A percentile compares a stretch with the other conserved stretches of the same genome.
These are phyloP conservation scores for Talaromyces sp. DNA, from an alignment of 2,329 filamentous ascomycete species.

Conservation along the genomic window DNA sequence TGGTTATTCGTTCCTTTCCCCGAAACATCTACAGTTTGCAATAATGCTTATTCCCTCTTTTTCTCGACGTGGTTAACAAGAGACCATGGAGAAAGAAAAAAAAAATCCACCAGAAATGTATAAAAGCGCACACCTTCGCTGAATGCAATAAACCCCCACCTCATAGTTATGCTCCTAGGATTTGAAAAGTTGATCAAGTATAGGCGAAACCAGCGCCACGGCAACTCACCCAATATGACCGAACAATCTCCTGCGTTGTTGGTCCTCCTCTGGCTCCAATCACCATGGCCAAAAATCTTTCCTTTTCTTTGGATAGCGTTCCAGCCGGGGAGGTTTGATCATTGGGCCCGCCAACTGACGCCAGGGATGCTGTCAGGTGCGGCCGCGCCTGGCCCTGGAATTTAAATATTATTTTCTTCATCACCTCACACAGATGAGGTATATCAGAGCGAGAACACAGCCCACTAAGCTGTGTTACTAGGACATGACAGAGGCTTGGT, in stretches of 20 bases:
- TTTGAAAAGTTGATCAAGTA: conserved; percentile 8
- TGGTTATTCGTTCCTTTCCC: background rate
- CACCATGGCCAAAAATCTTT: conserved; percentile 36
- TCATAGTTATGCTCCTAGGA: background rate
- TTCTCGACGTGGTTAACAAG: background rate
- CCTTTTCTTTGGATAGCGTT: conserved; percentile 27
- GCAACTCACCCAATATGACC: conserved; percentile 40
- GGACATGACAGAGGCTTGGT: conserved; percentile 32
- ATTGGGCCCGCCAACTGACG: conserved; percentile 17
- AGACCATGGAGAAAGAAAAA: background rate
- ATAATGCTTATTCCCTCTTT: background rate
- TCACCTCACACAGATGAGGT: conserved; percentile 35
- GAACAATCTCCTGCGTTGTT: conserved; percentile 34
- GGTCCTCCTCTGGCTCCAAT: conserved; percentile 33
- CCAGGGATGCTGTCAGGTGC: conserved; percentile 31
- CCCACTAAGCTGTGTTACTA: conserved; percentile 38
- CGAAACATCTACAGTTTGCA: background rate
- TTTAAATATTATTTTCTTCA: conserved; percentile 38
- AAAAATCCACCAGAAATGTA: background rate
- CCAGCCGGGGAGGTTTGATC: conserved; percentile 12
- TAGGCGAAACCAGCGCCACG: conserved; percentile 38
- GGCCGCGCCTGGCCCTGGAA: conserved; percentile 34
- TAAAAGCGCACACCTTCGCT: background rate
- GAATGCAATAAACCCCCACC: background rate
- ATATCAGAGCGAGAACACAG: conserved; percentile 42